Percentiles rank a stretch among this genome's conserved stretches.
Evolutionary conservation across 2,329 filamentous ascomycete genomes (phyloP).

Genomic region (Colletotrichum sp.): DNA sequence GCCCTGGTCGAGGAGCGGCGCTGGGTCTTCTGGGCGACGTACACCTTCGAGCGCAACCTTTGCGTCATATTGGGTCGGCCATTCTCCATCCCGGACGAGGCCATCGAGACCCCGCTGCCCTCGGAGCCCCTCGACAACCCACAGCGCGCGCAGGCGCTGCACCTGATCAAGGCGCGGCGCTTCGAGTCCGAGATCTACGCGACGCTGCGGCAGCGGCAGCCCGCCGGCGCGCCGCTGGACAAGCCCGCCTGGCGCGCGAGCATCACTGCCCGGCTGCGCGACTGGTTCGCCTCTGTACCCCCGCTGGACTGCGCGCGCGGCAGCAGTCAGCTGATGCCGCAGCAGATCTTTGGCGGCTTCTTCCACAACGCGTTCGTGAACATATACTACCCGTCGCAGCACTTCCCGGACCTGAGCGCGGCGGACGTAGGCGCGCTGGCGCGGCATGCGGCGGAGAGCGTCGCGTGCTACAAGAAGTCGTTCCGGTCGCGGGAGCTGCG

Average conservation of each 20-base stretch:
- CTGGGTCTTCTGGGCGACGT: slow-evolving; percentile 22
- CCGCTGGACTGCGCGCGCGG: slow-evolving; percentile 12
- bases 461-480: slow-evolving; percentile 23
- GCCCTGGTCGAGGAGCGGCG: neutral
- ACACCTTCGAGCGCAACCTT: slow-evolving; percentile 21
- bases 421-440: slow-evolving; percentile 22
- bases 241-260: slow-evolving; percentile 21
- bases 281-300: slow-evolving; percentile 23
- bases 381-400: slow-evolving; percentile 25
- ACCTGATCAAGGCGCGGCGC: slow-evolving; percentile 24
- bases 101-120: slow-evolving; percentile 19
- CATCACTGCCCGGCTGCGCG: slow-evolving; percentile 22
- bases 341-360: slow-evolving; percentile 25
- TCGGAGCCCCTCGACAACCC: neutral
- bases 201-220: slow-evolving; percentile 22
- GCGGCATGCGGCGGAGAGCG: slow-evolving; percentile 18
- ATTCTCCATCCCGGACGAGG: slow-evolving; percentile 19
- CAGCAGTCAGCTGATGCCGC: slow-evolving; percentile 24
- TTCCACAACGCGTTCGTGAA: slow-evolving; percentile 22
- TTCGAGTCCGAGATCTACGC: slow-evolving; percentile 29
- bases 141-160: slow-evolving; percentile 14
- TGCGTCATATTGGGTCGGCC: slow-evolving; percentile 20
- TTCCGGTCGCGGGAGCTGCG: slow-evolving; percentile 27
- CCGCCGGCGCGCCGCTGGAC: slow-evolving; percentile 12
- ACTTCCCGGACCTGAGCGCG: slow-evolving; percentile 16